Conservation (phyloP, 2,329 filamentous ascomycete genomes). For the Colletotrichum tanaceti region DNA sequence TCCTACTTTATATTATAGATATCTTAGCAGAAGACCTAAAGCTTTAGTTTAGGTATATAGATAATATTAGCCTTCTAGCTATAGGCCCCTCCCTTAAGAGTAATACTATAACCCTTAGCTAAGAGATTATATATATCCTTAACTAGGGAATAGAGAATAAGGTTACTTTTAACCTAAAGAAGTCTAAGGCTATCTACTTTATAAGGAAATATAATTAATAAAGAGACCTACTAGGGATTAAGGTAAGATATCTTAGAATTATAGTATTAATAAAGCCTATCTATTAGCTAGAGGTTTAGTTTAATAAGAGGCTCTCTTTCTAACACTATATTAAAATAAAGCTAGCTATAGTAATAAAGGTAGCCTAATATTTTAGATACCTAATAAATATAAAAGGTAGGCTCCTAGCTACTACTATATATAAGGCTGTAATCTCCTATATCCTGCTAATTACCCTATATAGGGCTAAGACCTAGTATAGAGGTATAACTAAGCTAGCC, state of each 20-base stretch:
- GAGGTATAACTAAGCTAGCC: too few relatives aligned
- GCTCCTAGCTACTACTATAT: slow-evolving; percentile 13
- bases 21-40: slow-evolving; percentile 7
- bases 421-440: too few relatives aligned
- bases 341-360: neutral
- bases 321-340: too few relatives aligned
- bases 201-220: neutral
- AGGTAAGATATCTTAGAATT: too few relatives aligned
- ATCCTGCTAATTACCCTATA: too few relatives aligned
- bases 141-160: neutral
- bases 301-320: too few relatives aligned
- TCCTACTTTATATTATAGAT: slow-evolving; percentile 28
- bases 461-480: too few relatives aligned
- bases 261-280: too few relatives aligned
- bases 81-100: neutral
- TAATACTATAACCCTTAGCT: neutral
- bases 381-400: neutral
- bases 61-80: slow-evolving; percentile 11
- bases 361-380: neutral
- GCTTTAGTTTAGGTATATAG: slow-evolving; percentile 4
- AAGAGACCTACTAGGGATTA: neutral
- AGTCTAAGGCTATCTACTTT: slow-evolving; percentile 8
- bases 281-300: too few relatives aligned
- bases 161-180: slow-evolving; percentile 2
- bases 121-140: neutral